Evolutionary conservation across 306 rosid genomes (phyloP), one percentile per base, ranked within the genome.

Genomic region (Citrullus amarus): DNA sequence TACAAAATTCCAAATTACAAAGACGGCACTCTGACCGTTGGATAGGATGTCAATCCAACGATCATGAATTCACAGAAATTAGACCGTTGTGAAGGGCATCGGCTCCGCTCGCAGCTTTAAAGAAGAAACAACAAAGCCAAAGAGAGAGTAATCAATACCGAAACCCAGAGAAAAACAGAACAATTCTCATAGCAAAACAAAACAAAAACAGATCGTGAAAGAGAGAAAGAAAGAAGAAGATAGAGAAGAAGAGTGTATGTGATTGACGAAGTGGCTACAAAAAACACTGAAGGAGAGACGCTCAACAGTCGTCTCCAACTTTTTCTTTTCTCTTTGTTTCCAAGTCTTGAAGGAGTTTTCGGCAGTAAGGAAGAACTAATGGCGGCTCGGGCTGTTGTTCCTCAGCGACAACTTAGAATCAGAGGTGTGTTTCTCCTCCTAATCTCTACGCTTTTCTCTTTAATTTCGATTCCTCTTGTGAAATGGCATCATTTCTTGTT

Each of bases 261-360:
- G 55, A 53, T 63, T 73, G 43, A 34, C 78, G 88, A 82, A 85
- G 91, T 90, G 97, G 97, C 96, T 89, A 86, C 74, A 72, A 75
- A 22, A 34, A 85, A 82, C 76, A 66, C 28, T 13, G 88, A 82
- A 51, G 89, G 83, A 67, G 97, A 90, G 90, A 81, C 84, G 69
- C 86, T 81, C 60, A 86, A 87, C 83, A 81, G 91, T 84, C 86
- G 98, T 61, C 89, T 93, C 81, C 89, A 82, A 56, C 87, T 81
- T 80, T 89, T 93, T 85, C 77, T 93, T 58, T 84, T 89, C 78
- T 88, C 97, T 12, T 58, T 93, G 78, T 82, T 93, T 63, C 88
- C 95, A 1, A 91, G 84, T 74, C 78, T 93, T 75, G 95, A 91
- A 22, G 96, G 93, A 60, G 91, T 93, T 85, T 88, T 93, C 3